Percentiles rank a stretch among this genome's conserved stretches.
phyloP scores from a whole-genome alignment of 164 flowering plant genomes.

The Chimonanthus praecox region DNA sequence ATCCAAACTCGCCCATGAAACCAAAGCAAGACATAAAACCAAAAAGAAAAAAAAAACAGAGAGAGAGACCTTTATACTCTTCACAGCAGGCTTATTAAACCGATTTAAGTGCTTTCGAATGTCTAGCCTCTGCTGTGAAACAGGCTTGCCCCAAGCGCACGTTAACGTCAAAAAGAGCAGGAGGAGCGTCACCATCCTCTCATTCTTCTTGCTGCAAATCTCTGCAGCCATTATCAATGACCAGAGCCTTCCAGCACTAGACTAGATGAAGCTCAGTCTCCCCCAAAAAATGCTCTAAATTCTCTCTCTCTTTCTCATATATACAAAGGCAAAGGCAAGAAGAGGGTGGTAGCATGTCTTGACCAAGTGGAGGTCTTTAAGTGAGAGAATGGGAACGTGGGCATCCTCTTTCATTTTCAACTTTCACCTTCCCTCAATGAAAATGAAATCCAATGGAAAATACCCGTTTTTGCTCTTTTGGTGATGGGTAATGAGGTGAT shows the following conservation, averaged over 20 bases:
- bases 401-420: too few relatives aligned
- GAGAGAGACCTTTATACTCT: slow-evolving; percentile 56
- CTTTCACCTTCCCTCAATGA: too few relatives aligned
- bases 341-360: too few relatives aligned
- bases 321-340: too few relatives aligned
- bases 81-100: slow-evolving; percentile 69
- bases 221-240: slow-evolving; percentile 11
- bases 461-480: too few relatives aligned
- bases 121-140: slow-evolving; percentile 60
- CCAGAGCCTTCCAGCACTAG: not conserved
- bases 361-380: too few relatives aligned
- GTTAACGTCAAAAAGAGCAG: slow-evolving; percentile 14
- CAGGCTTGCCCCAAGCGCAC: slow-evolving; percentile 22
- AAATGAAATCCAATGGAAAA: too few relatives aligned
- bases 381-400: too few relatives aligned
- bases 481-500: too few relatives aligned
- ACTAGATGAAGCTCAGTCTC: not conserved
- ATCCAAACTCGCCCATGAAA: not conserved
- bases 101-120: slow-evolving; percentile 73
- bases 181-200: slow-evolving; percentile 8
- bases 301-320: too few relatives aligned
- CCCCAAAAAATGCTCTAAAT: not conserved
- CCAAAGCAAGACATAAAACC: not conserved
- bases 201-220: slow-evolving; percentile 6
- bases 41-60: slow-evolving; percentile 3